phyloP scores from a whole-genome alignment of 2,329 filamentous ascomycete species.

The Periconia sp. region DNA sequence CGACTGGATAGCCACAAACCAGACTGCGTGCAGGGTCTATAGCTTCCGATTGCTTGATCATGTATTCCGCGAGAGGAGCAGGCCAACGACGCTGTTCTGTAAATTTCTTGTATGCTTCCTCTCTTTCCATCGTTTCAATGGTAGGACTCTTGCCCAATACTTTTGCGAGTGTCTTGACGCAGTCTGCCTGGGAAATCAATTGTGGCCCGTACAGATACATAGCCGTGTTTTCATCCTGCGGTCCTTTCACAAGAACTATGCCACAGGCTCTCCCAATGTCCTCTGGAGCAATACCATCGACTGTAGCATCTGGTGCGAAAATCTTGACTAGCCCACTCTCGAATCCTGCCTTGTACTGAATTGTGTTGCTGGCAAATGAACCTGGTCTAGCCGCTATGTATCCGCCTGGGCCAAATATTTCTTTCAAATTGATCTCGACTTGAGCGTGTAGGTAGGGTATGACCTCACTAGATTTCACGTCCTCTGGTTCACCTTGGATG shows the following conservation, averaged over 20 bases:
- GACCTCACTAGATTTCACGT: not conserved
- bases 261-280: not conserved
- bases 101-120: not conserved
- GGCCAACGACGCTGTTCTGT: not conserved
- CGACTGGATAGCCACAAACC: not conserved
- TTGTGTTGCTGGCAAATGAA: not conserved
- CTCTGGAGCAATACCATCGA: not conserved
- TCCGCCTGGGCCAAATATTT: not conserved
- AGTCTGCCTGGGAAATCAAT: not conserved
- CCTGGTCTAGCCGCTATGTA: not conserved
- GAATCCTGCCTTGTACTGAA: not conserved
- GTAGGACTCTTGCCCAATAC: not conserved
- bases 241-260: not conserved
- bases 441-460: not conserved
- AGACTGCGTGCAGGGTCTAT: not conserved
- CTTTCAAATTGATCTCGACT: not conserved
- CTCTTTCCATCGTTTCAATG: not conserved
- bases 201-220: not conserved
- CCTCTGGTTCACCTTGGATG: slow-evolving; percentile 16
- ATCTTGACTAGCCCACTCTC: not conserved
- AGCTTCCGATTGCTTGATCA: not conserved
- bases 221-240: not conserved
- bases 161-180: not conserved
- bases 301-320: not conserved
- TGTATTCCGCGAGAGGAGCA: not conserved